Percentiles rank a stretch among this genome's conserved stretches.
Conservation (phyloP, 805 yeast genomes). For the Suhomyces prunicola region DNA sequence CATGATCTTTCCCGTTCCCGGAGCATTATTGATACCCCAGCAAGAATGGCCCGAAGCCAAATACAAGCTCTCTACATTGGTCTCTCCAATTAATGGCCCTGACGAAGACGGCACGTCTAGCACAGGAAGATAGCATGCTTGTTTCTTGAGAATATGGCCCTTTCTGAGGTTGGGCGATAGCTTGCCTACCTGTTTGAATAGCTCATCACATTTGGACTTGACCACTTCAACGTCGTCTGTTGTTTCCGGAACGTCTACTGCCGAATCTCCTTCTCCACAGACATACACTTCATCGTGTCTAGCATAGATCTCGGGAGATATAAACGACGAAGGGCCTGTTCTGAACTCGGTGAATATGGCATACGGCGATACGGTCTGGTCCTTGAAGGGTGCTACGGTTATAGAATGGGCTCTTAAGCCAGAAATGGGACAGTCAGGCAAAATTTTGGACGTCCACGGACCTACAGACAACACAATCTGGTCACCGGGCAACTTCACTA, state of each 20-base stretch:
- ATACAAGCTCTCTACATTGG: constrained; percentile 74
- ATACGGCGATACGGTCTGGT: constrained; percentile 75
- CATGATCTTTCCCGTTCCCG: constrained; percentile 92
- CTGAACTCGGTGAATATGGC: constrained; percentile 92
- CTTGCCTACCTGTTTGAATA: constrained; percentile 77
- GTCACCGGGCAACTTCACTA: constrained; percentile 58
- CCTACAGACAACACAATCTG: constrained; percentile 86
- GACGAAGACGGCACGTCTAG: constrained; percentile 87
- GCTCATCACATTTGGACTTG: constrained; percentile 80
- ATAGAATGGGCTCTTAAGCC: constrained; percentile 95
- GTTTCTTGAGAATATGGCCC: constrained; percentile 77
- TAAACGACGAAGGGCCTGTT: constrained; percentile 62
- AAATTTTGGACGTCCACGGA: constrained; percentile 91
- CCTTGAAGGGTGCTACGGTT: constrained; percentile 76
- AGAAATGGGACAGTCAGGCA: constrained; percentile 91
- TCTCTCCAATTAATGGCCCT: constrained; percentile 93
- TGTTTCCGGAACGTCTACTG: constrained; percentile 88
- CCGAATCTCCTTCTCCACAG: constrained; percentile 95
- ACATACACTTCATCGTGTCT: constrained; percentile 94
- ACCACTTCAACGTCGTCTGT: constrained; percentile 92
- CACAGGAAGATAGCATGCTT: constrained; percentile 95
- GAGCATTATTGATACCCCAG: constrained; percentile 98
- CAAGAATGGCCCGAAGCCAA: constrained; percentile 94
- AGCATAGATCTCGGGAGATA: constrained; percentile 92
- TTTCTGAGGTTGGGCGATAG: constrained; percentile 64